Base-by-base conservation (phyloP, 1,139 yeast species). In the Nakaseomyces uthaithaninus region DNA sequence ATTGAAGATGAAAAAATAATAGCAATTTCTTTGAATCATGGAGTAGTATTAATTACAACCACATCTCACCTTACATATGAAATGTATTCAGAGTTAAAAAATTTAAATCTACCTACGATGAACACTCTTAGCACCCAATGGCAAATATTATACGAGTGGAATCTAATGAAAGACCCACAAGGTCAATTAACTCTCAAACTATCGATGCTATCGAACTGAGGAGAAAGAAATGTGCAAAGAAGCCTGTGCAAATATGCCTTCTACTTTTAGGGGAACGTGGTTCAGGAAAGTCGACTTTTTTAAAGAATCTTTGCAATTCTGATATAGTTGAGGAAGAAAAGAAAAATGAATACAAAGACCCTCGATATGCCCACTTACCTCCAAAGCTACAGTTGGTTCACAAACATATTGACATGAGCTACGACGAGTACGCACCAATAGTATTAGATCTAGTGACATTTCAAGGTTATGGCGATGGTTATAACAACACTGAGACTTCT, bases 211-310 rank as follows among this genome's bases (percentile, higher is more conserved):
- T 65, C 42, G 67, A 64, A 42, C 57, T 78, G 49, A 71, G 84
- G 43, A 74, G 74, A 56, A 68, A 75, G 39, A 77, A 74, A 59
- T 73, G 74, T 36, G 66, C 75, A 44, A 76, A 73, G 58, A 75
- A 74, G 52, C 72, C 77, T 27, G 68, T 74, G 54, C 74, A 74
- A 47, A 68, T 78, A 49, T 71, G 77, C 25, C 53, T 75, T 31
- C 64, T 78, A 67, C 67, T 79, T 38, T 64, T 77, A 44, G 86
- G 85, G 14, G 77, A 74, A 52, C 67, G 74, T 46, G 82, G 82
- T 8, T 62, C 70, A 14, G 85, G 85, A 2, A 71, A 81, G 51
- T 69, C 79, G 14, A 77, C 83, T 1, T 75, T 79, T 50, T 67
- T 78, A 50, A 76, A 76, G 55, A 73, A 80, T 16, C 63, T 79